Conservation (phyloP, 163 green algal species). For the Chlamydomonas reinhardtii region DNA sequence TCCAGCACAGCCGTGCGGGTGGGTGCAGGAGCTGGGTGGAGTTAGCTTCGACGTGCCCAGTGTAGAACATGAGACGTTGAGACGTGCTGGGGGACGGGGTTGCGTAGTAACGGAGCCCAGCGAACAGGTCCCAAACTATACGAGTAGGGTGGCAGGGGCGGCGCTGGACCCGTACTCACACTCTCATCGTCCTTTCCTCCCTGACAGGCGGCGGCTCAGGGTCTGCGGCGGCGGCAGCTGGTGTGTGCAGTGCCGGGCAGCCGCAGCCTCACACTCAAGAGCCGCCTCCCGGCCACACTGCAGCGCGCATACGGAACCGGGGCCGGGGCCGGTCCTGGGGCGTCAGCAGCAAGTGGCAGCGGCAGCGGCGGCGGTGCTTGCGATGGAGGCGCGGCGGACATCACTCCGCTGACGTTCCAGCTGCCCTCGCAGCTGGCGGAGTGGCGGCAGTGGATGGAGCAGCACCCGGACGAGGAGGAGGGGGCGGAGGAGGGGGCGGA, state of each 20-base stretch:
- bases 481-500: too few relatives aligned
- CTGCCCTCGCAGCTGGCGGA: constrained; percentile 18
- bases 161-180: too few relatives aligned
- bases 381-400: neutral
- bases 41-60: too few relatives aligned
- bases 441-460: constrained; percentile 25
- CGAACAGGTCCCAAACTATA: too few relatives aligned
- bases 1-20: constrained; percentile 58
- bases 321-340: too few relatives aligned
- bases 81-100: too few relatives aligned
- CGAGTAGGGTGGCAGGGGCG: too few relatives aligned
- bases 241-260: constrained; percentile 74
- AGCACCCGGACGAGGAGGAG: neutral
- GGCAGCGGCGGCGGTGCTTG: neutral
- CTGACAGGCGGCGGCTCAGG: constrained; percentile 12
- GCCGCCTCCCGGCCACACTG: constrained; percentile 16
- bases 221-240: constrained; percentile 54
- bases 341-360: too few relatives aligned
- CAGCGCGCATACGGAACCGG: neutral
- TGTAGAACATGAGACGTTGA: too few relatives aligned
- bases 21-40: neutral
- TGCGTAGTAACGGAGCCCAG: too few relatives aligned
- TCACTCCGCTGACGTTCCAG: constrained; percentile 47
- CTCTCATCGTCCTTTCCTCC: too few relatives aligned
- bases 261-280: constrained; percentile 68